Conservation (phyloP, 345 rosid species). For the Salix suchowensis region DNA sequence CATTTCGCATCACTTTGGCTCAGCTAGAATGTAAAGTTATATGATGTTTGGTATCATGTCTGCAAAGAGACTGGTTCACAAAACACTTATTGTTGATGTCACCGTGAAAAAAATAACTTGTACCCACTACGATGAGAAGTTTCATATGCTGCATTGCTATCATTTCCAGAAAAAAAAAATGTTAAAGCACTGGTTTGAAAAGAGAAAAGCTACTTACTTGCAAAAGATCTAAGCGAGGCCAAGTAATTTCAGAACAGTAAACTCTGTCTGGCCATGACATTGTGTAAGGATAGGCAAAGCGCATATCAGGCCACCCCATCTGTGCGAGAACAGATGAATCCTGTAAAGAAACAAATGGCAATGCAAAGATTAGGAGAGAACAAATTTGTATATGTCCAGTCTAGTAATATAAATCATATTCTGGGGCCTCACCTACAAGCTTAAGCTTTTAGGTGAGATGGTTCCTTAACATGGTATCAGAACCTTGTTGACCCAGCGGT, state of each 20-base stretch:
- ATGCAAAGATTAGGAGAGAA: constrained; percentile 1
- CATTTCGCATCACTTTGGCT: neutral
- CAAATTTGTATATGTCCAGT: neutral
- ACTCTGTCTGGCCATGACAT: constrained; percentile 97
- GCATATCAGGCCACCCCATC: constrained; percentile 98
- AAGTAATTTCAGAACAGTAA: constrained; percentile 86
- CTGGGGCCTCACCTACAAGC: too few species aligned
- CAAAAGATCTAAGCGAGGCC: constrained; percentile 97
- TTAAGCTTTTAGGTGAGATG: too few species aligned
- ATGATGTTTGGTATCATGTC: neutral
- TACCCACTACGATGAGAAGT: neutral
- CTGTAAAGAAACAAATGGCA: constrained; percentile 30
- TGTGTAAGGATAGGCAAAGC: constrained; percentile 90
- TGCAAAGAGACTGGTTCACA: neutral
- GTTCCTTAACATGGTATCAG: too few species aligned
- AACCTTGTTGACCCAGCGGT: too few species aligned
- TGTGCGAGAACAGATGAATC: constrained; percentile 96
- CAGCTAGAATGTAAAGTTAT: neutral
- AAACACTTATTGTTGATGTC: neutral
- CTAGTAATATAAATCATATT: too few species aligned
- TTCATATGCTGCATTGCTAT: neutral
- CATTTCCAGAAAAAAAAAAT: neutral
- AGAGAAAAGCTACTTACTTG: constrained; percentile 48
- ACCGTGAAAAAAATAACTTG: neutral
- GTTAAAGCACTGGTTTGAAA: constrained; percentile 1